phyloP scores from a whole-genome alignment of 2,329 filamentous ascomycete species.

The Metarhizium robertsii region DNA sequence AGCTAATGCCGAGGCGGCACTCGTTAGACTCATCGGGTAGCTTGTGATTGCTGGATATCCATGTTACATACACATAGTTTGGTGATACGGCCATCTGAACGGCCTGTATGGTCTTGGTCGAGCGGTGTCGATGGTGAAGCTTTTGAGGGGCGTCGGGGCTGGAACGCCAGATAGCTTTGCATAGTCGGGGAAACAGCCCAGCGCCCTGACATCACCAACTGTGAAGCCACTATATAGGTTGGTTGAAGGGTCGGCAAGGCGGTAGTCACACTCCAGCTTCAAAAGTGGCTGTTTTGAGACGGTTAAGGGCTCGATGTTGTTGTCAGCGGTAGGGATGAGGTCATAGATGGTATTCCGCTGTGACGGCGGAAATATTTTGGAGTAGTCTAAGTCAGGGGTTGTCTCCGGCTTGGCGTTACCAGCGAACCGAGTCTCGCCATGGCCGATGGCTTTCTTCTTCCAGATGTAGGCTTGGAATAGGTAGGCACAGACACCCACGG shows the following conservation, averaged over 20 bases:
- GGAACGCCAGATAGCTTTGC: conserved; percentile 65
- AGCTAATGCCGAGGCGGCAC: conserved; percentile 36
- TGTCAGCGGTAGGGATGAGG: no score
- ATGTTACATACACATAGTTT: conserved; percentile 71
- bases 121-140: conserved; percentile 60
- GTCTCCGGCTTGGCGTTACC: background rate
- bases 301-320: no score
- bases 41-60: background rate
- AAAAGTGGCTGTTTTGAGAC: no score
- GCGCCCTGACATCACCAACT: conserved; percentile 54
- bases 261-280: no score
- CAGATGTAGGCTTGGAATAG: background rate
- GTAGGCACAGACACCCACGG: background rate
- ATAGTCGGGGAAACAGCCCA: conserved; percentile 77
- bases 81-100: conserved; percentile 76
- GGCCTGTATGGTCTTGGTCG: conserved; percentile 68
- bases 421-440: background rate
- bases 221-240: conserved; percentile 51
- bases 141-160: background rate
- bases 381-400: background rate
- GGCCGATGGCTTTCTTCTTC: background rate
- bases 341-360: no score
- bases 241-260: no score
- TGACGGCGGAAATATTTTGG: no score
- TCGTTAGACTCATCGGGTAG: background rate